phyloP scores from a whole-genome alignment of 768 basidiomycete genomes.

The Podaxis sp. region DNA sequence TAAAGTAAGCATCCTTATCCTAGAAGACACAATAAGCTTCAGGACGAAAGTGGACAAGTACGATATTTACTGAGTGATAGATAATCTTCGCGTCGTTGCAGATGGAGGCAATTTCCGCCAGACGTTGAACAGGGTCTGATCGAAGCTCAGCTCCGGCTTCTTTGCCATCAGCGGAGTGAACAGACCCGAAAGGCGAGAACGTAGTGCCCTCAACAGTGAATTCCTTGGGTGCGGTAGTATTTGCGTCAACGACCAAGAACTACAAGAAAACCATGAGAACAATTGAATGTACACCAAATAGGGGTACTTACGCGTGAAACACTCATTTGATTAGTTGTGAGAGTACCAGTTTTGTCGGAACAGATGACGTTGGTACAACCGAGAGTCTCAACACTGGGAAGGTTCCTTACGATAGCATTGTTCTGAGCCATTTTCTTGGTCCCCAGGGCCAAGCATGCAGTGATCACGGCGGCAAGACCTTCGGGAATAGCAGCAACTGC shows the following conservation, averaged over 20 bases:
- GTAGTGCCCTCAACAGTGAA: constrained; percentile 90
- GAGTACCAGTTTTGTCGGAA: constrained; percentile 96
- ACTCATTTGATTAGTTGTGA: constrained; percentile 98
- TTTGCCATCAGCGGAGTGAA: constrained; percentile 69
- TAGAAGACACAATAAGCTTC: constrained; percentile 28
- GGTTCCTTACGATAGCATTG: constrained; percentile 94
- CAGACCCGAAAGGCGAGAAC: constrained; percentile 80
- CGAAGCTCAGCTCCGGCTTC: constrained; percentile 53
- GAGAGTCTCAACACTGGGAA: constrained; percentile 96
- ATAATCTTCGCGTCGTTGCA: constrained; percentile 94
- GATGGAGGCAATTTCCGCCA: constrained; percentile 89
- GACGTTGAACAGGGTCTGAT: constrained; percentile 72
- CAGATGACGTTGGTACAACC: constrained; percentile 99
- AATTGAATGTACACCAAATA: neutral
- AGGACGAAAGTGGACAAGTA: neutral
- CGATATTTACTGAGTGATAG: constrained; percentile 64
- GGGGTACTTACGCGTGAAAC: constrained; percentile 65
- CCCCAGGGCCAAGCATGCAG: constrained; percentile 92
- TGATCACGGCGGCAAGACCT: constrained; percentile 97
- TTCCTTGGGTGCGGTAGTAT: constrained; percentile 52
- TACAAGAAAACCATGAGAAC: constrained; percentile 28
- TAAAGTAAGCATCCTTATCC: constrained; percentile 79
- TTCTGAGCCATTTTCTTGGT: constrained; percentile 99
- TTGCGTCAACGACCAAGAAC: constrained; percentile 74
- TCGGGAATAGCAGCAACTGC: constrained; percentile 99